Conservation (phyloP, 805 yeast genomes). For the Candida methanosorbosa region DNA sequence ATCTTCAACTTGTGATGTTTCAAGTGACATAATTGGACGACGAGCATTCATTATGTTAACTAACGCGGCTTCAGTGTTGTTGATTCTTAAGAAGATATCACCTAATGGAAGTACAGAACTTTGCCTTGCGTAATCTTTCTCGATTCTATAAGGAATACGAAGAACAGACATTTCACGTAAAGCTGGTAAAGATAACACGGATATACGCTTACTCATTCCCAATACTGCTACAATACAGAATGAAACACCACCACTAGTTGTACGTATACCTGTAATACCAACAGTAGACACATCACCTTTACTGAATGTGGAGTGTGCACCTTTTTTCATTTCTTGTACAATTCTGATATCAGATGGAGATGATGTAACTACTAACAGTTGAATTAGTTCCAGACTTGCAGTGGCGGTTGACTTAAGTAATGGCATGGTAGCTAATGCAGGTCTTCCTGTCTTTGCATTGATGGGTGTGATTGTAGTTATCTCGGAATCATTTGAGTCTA, state of each 20-base stretch:
- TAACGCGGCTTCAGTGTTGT: slow-evolving; percentile 44
- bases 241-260: slow-evolving; percentile 12
- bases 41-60: slow-evolving; percentile 42
- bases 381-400: slow-evolving; percentile 28
- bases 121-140: slow-evolving; percentile 29
- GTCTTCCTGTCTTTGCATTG: slow-evolving; percentile 49
- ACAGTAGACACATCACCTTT: slow-evolving; percentile 35
- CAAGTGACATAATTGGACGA: slow-evolving; percentile 17
- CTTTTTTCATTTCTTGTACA: slow-evolving; percentile 50
- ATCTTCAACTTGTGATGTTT: slow-evolving; percentile 32
- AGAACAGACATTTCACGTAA: slow-evolving; percentile 44
- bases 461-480: slow-evolving; percentile 51
- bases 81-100: slow-evolving; percentile 48
- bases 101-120: slow-evolving; percentile 37
- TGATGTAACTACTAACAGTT: slow-evolving; percentile 51
- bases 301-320: slow-evolving; percentile 55
- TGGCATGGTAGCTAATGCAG: slow-evolving; percentile 55
- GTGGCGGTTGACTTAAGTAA: slow-evolving; percentile 37
- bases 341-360: slow-evolving; percentile 57
- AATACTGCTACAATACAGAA: slow-evolving; percentile 22
- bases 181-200: slow-evolving; percentile 46
- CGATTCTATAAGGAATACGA: slow-evolving; percentile 33
- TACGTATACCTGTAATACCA: slow-evolving; percentile 40
- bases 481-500: slow-evolving; percentile 41
- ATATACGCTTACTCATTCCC: slow-evolving; percentile 18